Evolutionary conservation across 345 rosid genomes (phyloP).

Genomic region (Eucalyptus globulus): DNA sequence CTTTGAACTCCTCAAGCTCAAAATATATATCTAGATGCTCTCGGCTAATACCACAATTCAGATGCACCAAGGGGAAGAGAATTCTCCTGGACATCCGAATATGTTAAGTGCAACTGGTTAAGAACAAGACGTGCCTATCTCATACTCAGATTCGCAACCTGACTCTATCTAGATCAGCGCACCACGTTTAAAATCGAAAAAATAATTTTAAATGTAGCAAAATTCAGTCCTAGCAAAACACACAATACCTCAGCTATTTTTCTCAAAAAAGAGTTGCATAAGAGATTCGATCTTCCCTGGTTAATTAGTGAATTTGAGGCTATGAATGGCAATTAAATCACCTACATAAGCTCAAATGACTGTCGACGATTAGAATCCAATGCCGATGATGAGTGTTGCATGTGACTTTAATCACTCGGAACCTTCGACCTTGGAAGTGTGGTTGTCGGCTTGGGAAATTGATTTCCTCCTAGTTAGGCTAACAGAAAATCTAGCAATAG

Average conservation of each 20-base stretch:
- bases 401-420: neutral
- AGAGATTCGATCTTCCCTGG: neutral
- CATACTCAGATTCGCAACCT: neutral
- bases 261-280: neutral
- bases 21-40: too few species aligned
- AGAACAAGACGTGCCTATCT: neutral
- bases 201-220: neutral
- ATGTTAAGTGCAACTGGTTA: neutral
- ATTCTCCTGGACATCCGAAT: neutral
- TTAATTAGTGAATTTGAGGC: neutral
- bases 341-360: too few species aligned
- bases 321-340: neutral
- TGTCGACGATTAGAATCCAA: neutral
- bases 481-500: neutral
- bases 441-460: neutral
- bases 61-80: too few species aligned
- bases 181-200: too few species aligned
- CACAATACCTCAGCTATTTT: neutral
- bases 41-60: too few species aligned
- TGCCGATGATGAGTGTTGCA: neutral
- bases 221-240: neutral
- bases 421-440: neutral
- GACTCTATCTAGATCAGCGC: neutral
- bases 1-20: too few species aligned
- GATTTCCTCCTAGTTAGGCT: neutral